Evolutionary conservation across 1,139 yeast genomes (phyloP).

Genomic region (Suhomyces terraborum): DNA sequence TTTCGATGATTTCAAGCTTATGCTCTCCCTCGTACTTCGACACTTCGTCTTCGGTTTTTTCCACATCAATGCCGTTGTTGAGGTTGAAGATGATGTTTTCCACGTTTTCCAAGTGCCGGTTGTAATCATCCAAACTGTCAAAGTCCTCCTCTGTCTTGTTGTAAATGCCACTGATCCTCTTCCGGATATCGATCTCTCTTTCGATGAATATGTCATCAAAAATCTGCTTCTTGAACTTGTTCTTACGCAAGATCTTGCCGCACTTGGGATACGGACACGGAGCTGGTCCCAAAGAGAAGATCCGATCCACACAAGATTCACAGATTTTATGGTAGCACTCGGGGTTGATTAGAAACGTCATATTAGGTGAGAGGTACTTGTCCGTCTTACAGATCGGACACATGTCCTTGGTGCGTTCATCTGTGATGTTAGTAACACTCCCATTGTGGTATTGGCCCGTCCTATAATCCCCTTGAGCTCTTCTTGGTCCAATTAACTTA

Average conservation of each 20-base stretch:
- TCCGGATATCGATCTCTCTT: constrained; percentile 87
- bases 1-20: constrained; percentile 70
- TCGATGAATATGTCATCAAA: constrained; percentile 91
- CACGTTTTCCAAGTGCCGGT: constrained; percentile 77
- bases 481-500: no score
- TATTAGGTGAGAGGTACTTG: constrained; percentile 88
- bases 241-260: constrained; percentile 81
- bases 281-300: constrained; percentile 92
- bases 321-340: constrained; percentile 98
- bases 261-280: constrained; percentile 95
- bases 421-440: constrained; percentile 19
- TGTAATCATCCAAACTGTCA: constrained; percentile 56
- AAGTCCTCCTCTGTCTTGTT: constrained; percentile 84
- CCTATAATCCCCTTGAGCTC: no score
- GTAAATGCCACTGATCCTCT: constrained; percentile 72
- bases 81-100: constrained; percentile 81
- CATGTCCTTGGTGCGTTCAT: constrained; percentile 64
- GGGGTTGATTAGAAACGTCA: constrained; percentile 89
- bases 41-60: constrained; percentile 68
- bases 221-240: constrained; percentile 85
- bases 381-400: constrained; percentile 99
- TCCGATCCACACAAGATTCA: constrained; percentile 93
- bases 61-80: constrained; percentile 68
- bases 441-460: not conserved
- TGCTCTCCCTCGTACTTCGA: constrained; percentile 75